Conservation (phyloP, 371 early-diverging fungal genomes). For the Mucor indicus region DNA sequence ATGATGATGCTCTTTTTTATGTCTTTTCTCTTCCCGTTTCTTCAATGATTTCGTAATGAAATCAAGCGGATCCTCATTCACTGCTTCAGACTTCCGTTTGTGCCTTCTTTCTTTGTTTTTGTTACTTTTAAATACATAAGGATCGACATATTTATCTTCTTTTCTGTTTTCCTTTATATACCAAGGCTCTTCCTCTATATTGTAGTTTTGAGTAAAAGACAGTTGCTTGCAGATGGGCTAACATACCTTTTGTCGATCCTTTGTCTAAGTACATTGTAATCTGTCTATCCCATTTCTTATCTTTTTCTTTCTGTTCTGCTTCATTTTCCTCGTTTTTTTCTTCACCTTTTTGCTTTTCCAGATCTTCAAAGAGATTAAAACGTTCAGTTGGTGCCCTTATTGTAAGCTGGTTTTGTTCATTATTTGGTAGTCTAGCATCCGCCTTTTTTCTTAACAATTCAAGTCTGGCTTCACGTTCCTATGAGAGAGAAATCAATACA, state of each 20-base stretch:
- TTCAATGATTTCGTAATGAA: constrained; percentile 11
- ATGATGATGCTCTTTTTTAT: neutral
- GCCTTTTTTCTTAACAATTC: constrained; percentile 49
- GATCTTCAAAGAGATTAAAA: constrained; percentile 58
- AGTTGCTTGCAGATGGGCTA: neutral
- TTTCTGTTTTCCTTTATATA: constrained; percentile 15
- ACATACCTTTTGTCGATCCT: constrained; percentile 31
- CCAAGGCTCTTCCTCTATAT: constrained; percentile 31
- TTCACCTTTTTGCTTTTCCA: constrained; percentile 20
- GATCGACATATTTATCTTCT: constrained; percentile 28
- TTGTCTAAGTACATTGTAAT: constrained; percentile 68
- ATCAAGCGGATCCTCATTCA: constrained; percentile 28
- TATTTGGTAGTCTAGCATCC: constrained; percentile 9
- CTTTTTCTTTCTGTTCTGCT: constrained; percentile 54
- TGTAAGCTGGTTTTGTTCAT: neutral
- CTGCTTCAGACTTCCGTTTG: constrained; percentile 10
- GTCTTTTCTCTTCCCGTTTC: neutral
- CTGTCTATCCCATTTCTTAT: constrained; percentile 56
- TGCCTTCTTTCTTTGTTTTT: constrained; percentile 1
- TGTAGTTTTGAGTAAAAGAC: neutral
- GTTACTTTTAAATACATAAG: constrained; percentile 2
- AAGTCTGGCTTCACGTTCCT: constrained; percentile 64
- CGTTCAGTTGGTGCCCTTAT: constrained; percentile 25
- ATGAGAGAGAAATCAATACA: neutral
- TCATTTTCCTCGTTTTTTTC: constrained; percentile 53